Conservation (phyloP, 2,329 filamentous ascomycete species). For the Scleromitrula shiraiana region DNA sequence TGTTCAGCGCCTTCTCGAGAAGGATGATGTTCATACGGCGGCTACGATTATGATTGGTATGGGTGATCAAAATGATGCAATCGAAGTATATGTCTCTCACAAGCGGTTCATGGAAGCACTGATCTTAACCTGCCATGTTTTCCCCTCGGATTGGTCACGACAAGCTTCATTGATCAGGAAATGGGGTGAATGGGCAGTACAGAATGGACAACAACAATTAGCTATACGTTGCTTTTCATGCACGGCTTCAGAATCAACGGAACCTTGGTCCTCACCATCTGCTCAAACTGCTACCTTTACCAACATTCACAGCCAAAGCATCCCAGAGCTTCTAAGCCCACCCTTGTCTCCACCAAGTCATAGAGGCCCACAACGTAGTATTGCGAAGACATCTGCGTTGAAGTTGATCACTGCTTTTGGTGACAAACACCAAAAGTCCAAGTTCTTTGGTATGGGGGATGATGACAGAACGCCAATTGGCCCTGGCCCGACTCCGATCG, state of each 20-base stretch:
- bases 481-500: constrained; percentile 80
- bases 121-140: constrained; percentile 74
- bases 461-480: constrained; percentile 65
- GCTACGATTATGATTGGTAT: constrained; percentile 89
- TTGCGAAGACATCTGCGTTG: constrained; percentile 73
- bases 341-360: constrained; percentile 66
- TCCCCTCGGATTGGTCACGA: constrained; percentile 82
- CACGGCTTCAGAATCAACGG: constrained; percentile 73
- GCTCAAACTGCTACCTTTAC: constrained; percentile 54
- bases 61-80: constrained; percentile 86
- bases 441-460: constrained; percentile 51
- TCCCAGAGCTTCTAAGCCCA: constrained; percentile 58
- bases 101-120: constrained; percentile 89
- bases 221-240: constrained; percentile 92
- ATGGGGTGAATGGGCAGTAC: constrained; percentile 90
- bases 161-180: constrained; percentile 82
- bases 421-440: constrained; percentile 50
- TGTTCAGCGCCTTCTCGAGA: constrained; percentile 81
- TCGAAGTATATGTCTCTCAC: constrained; percentile 92
- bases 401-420: constrained; percentile 90
- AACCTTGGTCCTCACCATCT: constrained; percentile 82
- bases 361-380: constrained; percentile 50
- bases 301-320: constrained; percentile 49
- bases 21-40: constrained; percentile 83
- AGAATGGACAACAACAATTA: constrained; percentile 78